Conservation (phyloP, 306 rosid genomes). For the Oemleria cerasiformis region DNA sequence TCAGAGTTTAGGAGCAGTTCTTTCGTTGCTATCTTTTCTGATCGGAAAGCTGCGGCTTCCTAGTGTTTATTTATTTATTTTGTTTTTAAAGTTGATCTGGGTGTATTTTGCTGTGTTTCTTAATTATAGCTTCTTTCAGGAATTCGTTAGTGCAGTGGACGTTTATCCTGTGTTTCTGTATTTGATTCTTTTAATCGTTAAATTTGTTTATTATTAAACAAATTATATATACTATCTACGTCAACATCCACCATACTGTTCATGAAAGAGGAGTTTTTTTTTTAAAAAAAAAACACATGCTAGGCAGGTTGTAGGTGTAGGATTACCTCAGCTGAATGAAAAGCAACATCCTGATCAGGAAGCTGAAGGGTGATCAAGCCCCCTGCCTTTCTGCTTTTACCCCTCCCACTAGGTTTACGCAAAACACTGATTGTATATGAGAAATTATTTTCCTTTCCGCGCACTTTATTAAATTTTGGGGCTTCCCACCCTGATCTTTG, state of each 20-base stretch:
- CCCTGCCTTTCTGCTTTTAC: constrained; percentile 89
- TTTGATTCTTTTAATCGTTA: neutral
- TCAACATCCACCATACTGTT: neutral
- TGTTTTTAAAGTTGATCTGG: neutral
- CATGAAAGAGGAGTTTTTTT: neutral
- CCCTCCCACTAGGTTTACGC: constrained; percentile 93
- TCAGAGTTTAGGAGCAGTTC: neutral
- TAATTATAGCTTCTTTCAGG: neutral
- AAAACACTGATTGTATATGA: constrained; percentile 67
- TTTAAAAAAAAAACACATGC: neutral
- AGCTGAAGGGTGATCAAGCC: constrained; percentile 85
- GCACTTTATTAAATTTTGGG: constrained; percentile 74
- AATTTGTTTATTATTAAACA: no score
- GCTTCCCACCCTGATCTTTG: constrained; percentile 98
- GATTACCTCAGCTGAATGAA: constrained; percentile 73
- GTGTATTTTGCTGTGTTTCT: neutral
- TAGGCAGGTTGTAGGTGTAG: constrained; percentile 12
- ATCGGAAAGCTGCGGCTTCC: neutral
- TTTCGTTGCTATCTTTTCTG: neutral
- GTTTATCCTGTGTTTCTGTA: neutral
- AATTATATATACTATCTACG: neutral
- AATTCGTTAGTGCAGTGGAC: neutral
- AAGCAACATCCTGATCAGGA: constrained; percentile 65
- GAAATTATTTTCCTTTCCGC: constrained; percentile 54
- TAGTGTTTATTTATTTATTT: neutral